These are phyloP conservation scores for Russula vinacea DNA, from an alignment of 768 basidiomycete genomes.

Conservation along the genomic window DNA sequence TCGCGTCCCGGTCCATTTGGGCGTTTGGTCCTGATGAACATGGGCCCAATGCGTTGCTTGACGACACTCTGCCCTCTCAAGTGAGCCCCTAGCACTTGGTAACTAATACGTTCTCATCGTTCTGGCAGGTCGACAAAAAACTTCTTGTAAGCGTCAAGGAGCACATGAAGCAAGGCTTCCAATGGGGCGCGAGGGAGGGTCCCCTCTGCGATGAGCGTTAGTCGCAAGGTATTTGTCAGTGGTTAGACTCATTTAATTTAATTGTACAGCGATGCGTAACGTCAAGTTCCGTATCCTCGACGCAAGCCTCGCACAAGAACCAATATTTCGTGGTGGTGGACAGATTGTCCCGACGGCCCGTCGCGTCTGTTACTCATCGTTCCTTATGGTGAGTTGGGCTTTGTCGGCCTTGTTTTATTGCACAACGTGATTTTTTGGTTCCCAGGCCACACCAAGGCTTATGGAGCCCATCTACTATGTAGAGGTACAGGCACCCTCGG, in stretches of 20 bases:
- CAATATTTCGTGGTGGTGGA: slow-evolving; percentile 96
- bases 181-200: slow-evolving; percentile 97
- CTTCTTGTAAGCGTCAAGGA: slow-evolving; percentile 85
- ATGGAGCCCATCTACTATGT: slow-evolving; percentile 99
- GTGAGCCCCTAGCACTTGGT: slow-evolving; percentile 39
- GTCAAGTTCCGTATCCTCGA: slow-evolving; percentile 97
- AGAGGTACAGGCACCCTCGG: slow-evolving; percentile 98
- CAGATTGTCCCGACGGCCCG: slow-evolving; percentile 99
- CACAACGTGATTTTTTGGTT: slow-evolving; percentile 1
- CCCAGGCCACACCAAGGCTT: slow-evolving; percentile 85
- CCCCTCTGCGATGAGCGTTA: slow-evolving; percentile 97
- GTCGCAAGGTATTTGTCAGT: slow-evolving; percentile 38
- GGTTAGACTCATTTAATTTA: slow-evolving; percentile 12
- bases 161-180: slow-evolving; percentile 98
- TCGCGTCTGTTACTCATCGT: slow-evolving; percentile 97
- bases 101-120: not conserved
- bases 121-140: slow-evolving; percentile 83
- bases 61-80: slow-evolving; percentile 95
- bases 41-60: slow-evolving; percentile 89
- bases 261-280: slow-evolving; percentile 82
- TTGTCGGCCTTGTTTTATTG: not conserved
- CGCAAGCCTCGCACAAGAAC: slow-evolving; percentile 87
- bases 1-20: slow-evolving; percentile 98
- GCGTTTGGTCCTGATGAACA: slow-evolving; percentile 97
- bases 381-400: slow-evolving; percentile 77